Evolutionary conservation across 2,329 filamentous ascomycete genomes (phyloP).

Genomic region (Orbilia ellipsospora): DNA sequence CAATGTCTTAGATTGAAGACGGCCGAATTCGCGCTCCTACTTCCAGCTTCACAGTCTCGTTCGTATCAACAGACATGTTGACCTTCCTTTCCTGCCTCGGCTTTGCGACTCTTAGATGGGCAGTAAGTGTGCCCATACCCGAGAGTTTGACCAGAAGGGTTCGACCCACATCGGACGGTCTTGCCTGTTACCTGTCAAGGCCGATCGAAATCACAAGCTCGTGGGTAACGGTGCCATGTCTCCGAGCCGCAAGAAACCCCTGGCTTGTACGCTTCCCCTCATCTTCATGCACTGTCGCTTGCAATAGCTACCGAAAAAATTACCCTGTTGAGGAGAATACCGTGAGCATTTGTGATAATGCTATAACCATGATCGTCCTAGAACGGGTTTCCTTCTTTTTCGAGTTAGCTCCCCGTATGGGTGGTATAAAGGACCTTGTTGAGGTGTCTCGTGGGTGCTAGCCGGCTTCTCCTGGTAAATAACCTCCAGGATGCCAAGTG

Average conservation of each 20-base stretch:
- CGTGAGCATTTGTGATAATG: slow-evolving; percentile 24
- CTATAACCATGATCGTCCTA: slow-evolving; percentile 14
- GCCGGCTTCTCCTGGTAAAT: neutral
- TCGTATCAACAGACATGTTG: slow-evolving; percentile 16
- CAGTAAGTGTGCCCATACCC: slow-evolving; percentile 10
- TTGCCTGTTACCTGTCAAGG: slow-evolving; percentile 16
- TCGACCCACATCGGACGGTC: slow-evolving; percentile 41
- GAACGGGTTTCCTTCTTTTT: slow-evolving; percentile 38
- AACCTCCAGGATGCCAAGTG: too few species aligned
- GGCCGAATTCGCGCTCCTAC: neutral
- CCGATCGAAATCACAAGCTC: slow-evolving; percentile 49
- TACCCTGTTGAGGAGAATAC: slow-evolving; percentile 7
- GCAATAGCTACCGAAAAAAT: slow-evolving; percentile 1
- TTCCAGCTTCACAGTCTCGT: slow-evolving; percentile 23
- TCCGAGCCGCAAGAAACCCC: slow-evolving; percentile 2
- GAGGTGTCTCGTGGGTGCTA: too few species aligned
- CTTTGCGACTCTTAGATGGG: slow-evolving; percentile 19
- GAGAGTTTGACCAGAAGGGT: slow-evolving; percentile 15
- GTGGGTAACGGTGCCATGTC: slow-evolving; percentile 16
- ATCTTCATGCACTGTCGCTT: slow-evolving; percentile 25
- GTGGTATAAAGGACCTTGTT: slow-evolving; percentile 43
- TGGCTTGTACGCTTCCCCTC: slow-evolving; percentile 27
- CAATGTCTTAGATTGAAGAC: slow-evolving; percentile 33
- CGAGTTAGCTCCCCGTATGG: slow-evolving; percentile 29
- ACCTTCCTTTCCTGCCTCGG: slow-evolving; percentile 50